Evolutionary conservation across 2,329 filamentous ascomycete species (phyloP).

Genomic region (Aspergillus quadrilineatus): DNA sequence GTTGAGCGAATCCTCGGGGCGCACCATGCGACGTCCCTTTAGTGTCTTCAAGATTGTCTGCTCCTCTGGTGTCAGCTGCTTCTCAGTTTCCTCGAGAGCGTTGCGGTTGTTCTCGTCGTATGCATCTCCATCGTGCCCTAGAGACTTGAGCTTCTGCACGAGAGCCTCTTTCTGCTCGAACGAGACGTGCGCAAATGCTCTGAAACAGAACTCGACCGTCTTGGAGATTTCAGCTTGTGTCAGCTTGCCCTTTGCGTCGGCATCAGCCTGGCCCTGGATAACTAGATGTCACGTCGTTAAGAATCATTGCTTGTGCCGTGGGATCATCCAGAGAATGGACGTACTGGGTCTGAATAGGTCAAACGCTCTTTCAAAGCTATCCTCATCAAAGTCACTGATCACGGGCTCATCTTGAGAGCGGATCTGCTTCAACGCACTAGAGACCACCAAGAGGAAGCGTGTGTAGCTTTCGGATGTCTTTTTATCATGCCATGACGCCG

Average conservation of each 20-base stretch:
- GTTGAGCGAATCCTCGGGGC: background rate
- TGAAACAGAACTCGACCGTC: background rate
- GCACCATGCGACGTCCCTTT: background rate
- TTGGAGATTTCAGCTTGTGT: background rate
- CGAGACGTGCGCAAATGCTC: background rate
- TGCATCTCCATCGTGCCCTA: background rate
- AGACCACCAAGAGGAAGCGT: background rate
- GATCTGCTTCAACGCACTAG: background rate
- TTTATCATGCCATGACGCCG: background rate
- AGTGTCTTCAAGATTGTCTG: background rate
- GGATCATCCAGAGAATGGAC: background rate
- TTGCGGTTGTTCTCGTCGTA: background rate
- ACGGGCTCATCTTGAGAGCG: background rate
- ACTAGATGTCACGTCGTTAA: background rate
- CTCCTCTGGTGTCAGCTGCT: background rate
- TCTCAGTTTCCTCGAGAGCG: background rate
- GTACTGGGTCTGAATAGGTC: background rate
- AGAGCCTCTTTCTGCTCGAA: background rate
- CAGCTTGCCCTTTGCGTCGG: background rate
- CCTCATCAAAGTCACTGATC: background rate
- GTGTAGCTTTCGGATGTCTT: background rate
- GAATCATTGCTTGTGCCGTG: too few species aligned
- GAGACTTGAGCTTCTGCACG: background rate
- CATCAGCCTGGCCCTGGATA: background rate
- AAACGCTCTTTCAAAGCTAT: background rate